phyloP scores from a whole-genome alignment of 2,329 filamentous ascomycete species.

The Davidsoniella virescens region DNA sequence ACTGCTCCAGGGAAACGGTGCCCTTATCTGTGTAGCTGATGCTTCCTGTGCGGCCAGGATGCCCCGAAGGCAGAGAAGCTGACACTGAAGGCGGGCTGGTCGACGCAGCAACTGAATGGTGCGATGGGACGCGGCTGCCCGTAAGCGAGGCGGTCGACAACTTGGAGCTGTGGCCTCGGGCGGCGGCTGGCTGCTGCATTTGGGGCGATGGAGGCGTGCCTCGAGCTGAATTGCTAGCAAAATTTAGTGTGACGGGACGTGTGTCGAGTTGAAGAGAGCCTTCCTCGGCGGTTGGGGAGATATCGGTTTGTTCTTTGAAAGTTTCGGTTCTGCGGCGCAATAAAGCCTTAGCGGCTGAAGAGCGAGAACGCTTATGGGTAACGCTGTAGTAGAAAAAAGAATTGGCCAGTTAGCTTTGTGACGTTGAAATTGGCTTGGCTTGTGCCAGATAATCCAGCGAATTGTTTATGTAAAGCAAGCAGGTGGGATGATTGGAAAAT shows the following conservation, averaged over 20 bases:
- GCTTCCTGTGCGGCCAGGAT: conserved; percentile 13
- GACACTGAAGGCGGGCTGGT: conserved; percentile 21
- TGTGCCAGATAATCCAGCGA: not conserved
- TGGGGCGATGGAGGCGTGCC: conserved; percentile 1
- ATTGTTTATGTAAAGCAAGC: not conserved
- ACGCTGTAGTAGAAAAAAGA: not conserved
- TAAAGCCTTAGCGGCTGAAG: conserved; percentile 10
- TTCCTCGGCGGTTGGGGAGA: conserved; percentile 6
- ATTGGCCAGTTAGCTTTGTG: not conserved
- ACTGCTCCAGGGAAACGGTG: conserved; percentile 61
- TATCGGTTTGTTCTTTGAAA: conserved; percentile 6
- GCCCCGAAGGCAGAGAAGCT: conserved; percentile 13
- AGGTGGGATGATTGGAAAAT: not conserved
- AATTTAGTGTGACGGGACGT: conserved; percentile 5
- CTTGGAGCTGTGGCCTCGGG: conserved; percentile 29
- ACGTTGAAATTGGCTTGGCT: not conserved
- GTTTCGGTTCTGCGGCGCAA: conserved; percentile 7
- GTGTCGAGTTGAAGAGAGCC: conserved; percentile 3
- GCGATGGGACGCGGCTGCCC: conserved; percentile 27
- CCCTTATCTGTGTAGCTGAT: conserved; percentile 24
- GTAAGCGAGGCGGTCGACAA: conserved; percentile 28
- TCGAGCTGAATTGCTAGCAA: conserved; percentile 3
- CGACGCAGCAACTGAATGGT: conserved; percentile 18
- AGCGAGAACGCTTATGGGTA: conserved; percentile 11
- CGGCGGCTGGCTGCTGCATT: conserved; percentile 8